Evolutionary conservation across 75 land plant species (phyloP).

Genomic region (Pinus taeda): DNA sequence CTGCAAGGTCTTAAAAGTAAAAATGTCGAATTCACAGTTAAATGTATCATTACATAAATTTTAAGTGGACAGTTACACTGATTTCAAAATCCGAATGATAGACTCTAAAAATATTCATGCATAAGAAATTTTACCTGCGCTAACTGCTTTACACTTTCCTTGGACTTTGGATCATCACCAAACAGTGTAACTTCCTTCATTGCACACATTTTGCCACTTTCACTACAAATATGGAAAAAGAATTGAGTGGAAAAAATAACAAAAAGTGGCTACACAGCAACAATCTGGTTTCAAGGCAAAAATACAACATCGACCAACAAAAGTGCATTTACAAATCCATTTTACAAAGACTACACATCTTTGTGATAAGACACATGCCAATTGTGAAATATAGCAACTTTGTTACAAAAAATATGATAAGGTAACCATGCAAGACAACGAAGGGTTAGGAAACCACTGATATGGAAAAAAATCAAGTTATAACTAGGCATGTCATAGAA

Average conservation of each 20-base stretch:
- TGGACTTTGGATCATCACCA: conserved; percentile 92
- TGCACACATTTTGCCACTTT: conserved; percentile 97
- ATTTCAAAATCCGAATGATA: neutral
- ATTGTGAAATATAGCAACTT: neutral
- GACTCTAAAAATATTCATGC: neutral
- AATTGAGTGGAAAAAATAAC: neutral
- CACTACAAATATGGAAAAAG: conserved; percentile 43
- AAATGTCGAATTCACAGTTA: neutral
- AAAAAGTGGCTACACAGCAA: neutral
- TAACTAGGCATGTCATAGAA: neutral
- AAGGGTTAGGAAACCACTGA: neutral
- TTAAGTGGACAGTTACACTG: too few relatives aligned
- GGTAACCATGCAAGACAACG: neutral
- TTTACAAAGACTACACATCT: neutral
- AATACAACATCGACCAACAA: neutral
- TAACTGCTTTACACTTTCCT: conserved; percentile 81
- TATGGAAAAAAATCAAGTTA: neutral
- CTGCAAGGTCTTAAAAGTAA: neutral
- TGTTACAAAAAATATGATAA: neutral
- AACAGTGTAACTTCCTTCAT: conserved; percentile 95
- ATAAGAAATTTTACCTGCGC: conserved; percentile 42
- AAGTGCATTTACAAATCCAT: neutral
- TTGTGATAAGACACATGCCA: neutral
- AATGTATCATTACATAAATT: neutral
- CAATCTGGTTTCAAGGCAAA: neutral